Evolutionary conservation across 768 basidiomycete species (phyloP).

Genomic region (Vararia minispora): DNA sequence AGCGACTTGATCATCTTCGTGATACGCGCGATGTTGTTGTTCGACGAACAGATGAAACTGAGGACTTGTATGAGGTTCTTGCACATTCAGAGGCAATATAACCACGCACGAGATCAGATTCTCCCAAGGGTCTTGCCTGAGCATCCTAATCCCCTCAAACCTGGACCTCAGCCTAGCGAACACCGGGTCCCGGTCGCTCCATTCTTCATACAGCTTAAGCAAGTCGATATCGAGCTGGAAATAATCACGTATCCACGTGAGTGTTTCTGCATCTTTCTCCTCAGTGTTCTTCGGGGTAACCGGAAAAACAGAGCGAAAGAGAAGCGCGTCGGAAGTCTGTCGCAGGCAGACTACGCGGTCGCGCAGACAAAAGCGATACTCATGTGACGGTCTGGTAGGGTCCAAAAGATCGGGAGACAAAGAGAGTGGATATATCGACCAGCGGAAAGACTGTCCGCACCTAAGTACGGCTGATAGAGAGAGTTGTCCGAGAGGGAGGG

Average conservation of each 20-base stretch:
- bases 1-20: conserved; percentile 86
- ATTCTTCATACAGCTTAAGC: conserved; percentile 56
- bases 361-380: conserved; percentile 70
- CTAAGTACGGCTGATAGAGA: conserved; percentile 69
- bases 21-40: conserved; percentile 93
- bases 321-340: conserved; percentile 52
- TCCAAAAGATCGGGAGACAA: conserved; percentile 10
- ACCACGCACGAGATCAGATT: conserved; percentile 78
- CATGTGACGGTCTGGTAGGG: conserved; percentile 27
- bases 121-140: conserved; percentile 95
- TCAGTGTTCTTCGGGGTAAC: conserved; percentile 22
- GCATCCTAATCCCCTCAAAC: conserved; percentile 74
- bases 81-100: neutral
- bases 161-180: conserved; percentile 54
- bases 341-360: conserved; percentile 81
- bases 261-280: conserved; percentile 47
- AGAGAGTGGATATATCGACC: conserved; percentile 45
- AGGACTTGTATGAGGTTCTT: neutral
- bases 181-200: conserved; percentile 64
- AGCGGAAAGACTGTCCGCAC: conserved; percentile 82
- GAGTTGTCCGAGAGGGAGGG: conserved; percentile 55
- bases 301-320: conserved; percentile 65
- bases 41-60: conserved; percentile 96
- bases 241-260: conserved; percentile 73
- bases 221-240: conserved; percentile 82